Base-by-base conservation (phyloP, 257 asterid species). In the Solanum neorickii region DNA sequence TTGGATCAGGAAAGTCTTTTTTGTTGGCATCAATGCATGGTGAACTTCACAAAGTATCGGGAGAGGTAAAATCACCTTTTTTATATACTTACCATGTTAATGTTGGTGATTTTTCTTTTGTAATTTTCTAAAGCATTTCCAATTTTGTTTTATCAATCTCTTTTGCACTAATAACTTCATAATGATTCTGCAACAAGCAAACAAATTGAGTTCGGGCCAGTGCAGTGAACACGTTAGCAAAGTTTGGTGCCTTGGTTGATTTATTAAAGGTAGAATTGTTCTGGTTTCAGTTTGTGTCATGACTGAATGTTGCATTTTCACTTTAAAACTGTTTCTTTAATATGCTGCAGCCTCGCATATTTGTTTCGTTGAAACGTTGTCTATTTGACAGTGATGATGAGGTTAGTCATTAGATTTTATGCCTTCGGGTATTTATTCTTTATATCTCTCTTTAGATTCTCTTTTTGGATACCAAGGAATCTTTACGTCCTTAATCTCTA, bases 351-450 rank as follows among this genome's bases (percentile, higher is more conserved):
- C 99, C 99, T 70, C 97, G 98, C 86, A 92, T 96, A 83, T 96
- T 94, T 89, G 86, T 93, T 83, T 88, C 94, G 90, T 88, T 96
- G 92, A 94, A 94, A 72, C 98, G 97, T 86, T 96, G 99, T 89
- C 96, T 96, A 83, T 94, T 93, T 52, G 98, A 96, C 94, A 93
- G 87, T 73, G 99, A 95, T 88, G 99, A 96, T 85, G 99, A 96
- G 97, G 99, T 95, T 86, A 91, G 97, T 92, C n/a, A 77, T 89
- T 66, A 65, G 89, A 73, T 47, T 76, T 15, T 75, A 42, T 59
- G 27, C 21, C 25, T 31, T 69, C 62, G 23, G 37, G 27, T 42
- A 37, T 21, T 37, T 69, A 20, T 29, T 37, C 29, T 69, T 76
- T 80, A 46, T 42, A 31, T 35, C 37, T 35, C 37, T 35, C 37